A percentile compares a stretch with the other conserved stretches of the same genome.
These are phyloP conservation scores for Ascoidea rubescens DNA, from an alignment of 805 yeast genomes.

Conservation along the genomic window DNA sequence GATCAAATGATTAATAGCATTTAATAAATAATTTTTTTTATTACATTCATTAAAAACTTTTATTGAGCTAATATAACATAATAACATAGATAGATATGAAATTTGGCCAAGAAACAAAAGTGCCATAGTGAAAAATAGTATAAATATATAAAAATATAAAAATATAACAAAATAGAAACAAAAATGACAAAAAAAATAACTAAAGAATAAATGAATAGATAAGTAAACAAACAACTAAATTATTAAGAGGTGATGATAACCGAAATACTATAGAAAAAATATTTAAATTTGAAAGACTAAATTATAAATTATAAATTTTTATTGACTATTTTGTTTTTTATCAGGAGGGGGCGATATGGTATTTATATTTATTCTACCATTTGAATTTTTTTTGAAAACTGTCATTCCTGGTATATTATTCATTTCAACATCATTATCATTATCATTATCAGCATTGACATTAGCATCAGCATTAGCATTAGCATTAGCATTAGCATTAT, in stretches of 20 bases:
- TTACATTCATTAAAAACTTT: neutral
- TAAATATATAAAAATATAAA: neutral
- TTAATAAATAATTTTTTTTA: neutral
- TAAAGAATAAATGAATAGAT: too few species aligned
- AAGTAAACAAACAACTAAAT: too few species aligned
- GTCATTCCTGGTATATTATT: neutral
- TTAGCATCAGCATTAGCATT: neutral
- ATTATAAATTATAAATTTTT: too few species aligned
- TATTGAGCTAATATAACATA: neutral
- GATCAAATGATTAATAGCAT: too few species aligned
- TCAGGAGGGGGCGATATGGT: conserved; percentile 6
- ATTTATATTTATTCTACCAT: neutral
- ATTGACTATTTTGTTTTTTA: conserved; percentile 1
- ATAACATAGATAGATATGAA: neutral
- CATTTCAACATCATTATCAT: neutral
- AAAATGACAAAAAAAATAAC: too few species aligned
- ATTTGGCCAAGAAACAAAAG: too few species aligned
- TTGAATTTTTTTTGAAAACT: conserved; percentile 1
- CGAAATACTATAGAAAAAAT: too few species aligned
- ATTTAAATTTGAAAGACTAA: too few species aligned
- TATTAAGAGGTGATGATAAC: too few species aligned
- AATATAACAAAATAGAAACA: neutral
- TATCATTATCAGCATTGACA: neutral
- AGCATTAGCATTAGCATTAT: neutral
- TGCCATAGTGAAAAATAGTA: too few species aligned